Evolutionary conservation across 2,329 filamentous ascomycete genomes (phyloP), one percentile per base, ranked within the genome.

Genomic region (Trichoderma afroharzianum): DNA sequence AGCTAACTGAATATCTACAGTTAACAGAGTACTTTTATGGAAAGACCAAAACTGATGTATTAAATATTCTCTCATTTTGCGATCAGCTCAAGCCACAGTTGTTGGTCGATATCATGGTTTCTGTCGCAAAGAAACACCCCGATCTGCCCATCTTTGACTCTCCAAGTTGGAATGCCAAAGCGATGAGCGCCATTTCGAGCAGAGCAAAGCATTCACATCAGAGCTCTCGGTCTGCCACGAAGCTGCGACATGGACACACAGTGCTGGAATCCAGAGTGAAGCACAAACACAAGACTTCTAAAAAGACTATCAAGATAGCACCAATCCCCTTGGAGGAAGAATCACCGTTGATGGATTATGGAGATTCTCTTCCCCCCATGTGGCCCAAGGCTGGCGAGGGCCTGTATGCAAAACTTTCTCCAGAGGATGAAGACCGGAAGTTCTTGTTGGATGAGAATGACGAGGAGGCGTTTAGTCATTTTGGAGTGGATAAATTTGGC

Each of bases 391-490:
- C 82, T 4, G 81, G 80, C 3, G 74, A 81, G 61, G 83, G 83
- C 0, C 66, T 84, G 72, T 85, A 84, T 72, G 78, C 81, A 4
- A 78, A 78, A 28, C 72, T 85, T 11, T 74, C 76, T 12, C 78
- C 79, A 0, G 83, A 85, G 72, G 78, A 76, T 8, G 77, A 83
- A 32, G 82, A 85, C 68, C 73, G 76, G n/a, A 64, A 68, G 6
- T 77, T 82, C 32, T 74, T 84, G 21, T 71, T 77, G 32, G 83
- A 84, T 61, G 78, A 80, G 5, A 80, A 83, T 26, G 82, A 84
- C 47, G 81, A 82, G 62, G 81, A 83, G 62, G 79, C 82, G 0
- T 85, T 85, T 62, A 84, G 82, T 57, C 82, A 84, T 67, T 85
- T 85, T 73, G 76, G 80, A 71, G 80, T 84, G 9, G 81, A 83